Evolutionary conservation across 1,139 yeast genomes (phyloP).

Genomic region (Lizanozyma gosingica): DNA sequence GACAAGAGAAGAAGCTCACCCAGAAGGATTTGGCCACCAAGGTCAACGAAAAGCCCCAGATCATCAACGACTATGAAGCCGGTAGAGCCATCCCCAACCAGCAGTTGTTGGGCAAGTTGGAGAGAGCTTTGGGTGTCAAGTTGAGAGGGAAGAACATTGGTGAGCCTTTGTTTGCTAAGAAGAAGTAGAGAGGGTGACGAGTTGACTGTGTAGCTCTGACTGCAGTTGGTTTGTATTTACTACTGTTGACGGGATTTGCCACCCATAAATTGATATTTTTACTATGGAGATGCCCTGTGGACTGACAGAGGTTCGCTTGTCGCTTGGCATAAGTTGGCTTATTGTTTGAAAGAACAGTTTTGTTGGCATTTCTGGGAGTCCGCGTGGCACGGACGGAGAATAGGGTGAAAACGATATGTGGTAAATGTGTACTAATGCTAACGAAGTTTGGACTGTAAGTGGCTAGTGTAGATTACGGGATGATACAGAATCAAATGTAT

Average conservation of each 20-base stretch:
- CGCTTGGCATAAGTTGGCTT: too few relatives aligned
- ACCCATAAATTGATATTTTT: too few relatives aligned
- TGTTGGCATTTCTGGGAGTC: too few relatives aligned
- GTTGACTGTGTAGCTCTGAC: too few relatives aligned
- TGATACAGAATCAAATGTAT: too few relatives aligned
- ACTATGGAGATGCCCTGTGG: too few relatives aligned
- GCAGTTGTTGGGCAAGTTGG: conserved; percentile 85
- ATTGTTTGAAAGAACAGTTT: too few relatives aligned
- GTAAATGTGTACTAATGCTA: not conserved
- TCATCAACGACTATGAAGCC: conserved; percentile 92
- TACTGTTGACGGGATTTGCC: not conserved
- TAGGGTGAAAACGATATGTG: too few relatives aligned
- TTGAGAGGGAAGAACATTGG: conserved; percentile 96
- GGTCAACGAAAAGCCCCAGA: conserved; percentile 91
- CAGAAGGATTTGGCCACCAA: conserved; percentile 96
- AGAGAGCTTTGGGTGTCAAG: conserved; percentile 89
- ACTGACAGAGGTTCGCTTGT: too few relatives aligned
- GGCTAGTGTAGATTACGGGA: too few relatives aligned
- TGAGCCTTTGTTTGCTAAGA: conserved; percentile 73
- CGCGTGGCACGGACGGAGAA: too few relatives aligned
- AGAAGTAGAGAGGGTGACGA: too few relatives aligned
- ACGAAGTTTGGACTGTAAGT: not conserved
- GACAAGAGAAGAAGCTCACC: conserved; percentile 82
- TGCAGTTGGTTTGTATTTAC: not conserved
- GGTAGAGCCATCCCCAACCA: conserved; percentile 97